Evolutionary conservation across 768 basidiomycete species (phyloP).

Genomic region (Suillus subalutaceus): DNA sequence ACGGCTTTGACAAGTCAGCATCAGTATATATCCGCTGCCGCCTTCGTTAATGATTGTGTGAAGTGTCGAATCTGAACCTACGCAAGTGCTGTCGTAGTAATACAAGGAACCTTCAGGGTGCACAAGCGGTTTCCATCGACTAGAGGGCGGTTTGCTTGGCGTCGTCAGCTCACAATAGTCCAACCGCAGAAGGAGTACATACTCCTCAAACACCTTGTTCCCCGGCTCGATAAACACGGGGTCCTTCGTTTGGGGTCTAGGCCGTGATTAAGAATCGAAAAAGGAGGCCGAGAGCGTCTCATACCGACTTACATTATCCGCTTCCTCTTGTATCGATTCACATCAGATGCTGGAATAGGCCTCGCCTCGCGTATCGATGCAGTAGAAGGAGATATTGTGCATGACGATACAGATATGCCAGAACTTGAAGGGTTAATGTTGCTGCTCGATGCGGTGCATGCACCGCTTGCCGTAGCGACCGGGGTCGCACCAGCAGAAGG

Average conservation of each 20-base stretch:
- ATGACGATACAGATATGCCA: no score
- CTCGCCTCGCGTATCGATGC: not conserved
- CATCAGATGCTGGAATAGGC: conserved; percentile 1
- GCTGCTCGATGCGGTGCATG: not conserved
- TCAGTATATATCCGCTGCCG: conserved; percentile 51
- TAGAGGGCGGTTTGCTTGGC: conserved; percentile 6
- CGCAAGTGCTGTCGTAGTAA: conserved; percentile 46
- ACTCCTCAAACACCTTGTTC: conserved; percentile 10
- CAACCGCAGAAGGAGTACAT: not conserved
- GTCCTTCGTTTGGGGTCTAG: not conserved
- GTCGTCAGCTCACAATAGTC: not conserved
- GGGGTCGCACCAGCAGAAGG: not conserved
- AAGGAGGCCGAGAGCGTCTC: not conserved
- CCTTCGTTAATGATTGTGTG: not conserved
- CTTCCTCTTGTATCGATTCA: conserved; percentile 8
- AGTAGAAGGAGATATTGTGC: not conserved
- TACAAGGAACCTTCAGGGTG: conserved; percentile 63
- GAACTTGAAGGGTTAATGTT: not conserved
- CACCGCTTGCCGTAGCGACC: not conserved
- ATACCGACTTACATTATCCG: conserved; percentile 3
- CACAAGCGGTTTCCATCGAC: conserved; percentile 44
- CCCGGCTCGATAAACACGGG: conserved; percentile 4
- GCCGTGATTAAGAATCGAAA: not conserved
- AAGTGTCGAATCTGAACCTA: conserved; percentile 16
- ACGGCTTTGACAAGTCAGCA: conserved; percentile 43